These are phyloP conservation scores for Ceratobasidium sp. DNA, from an alignment of 1,284 basidiomycete species.

Conservation along the genomic window DNA sequence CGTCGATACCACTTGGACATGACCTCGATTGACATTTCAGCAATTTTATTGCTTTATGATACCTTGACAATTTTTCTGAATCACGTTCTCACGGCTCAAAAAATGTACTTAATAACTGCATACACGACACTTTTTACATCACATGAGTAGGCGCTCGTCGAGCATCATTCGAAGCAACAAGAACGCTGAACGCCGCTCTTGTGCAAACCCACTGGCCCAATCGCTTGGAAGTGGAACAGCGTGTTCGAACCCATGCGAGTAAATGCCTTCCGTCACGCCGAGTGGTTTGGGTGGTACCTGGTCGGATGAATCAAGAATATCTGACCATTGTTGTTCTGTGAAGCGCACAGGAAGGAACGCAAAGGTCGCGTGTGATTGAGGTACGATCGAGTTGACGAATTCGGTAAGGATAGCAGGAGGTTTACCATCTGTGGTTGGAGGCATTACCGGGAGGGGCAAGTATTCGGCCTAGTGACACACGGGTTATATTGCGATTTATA, in stretches of 20 bases:
- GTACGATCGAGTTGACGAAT: constrained; percentile 31
- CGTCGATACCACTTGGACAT: not conserved
- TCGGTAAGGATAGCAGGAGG: constrained; percentile 30
- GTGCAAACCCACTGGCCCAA: constrained; percentile 27
- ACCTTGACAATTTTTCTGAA: constrained; percentile 10
- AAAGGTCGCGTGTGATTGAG: constrained; percentile 21
- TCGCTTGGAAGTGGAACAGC: constrained; percentile 13
- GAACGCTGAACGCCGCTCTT: constrained; percentile 33
- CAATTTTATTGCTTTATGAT: constrained; percentile 21
- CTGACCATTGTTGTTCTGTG: constrained; percentile 34
- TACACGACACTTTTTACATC: constrained; percentile 13
- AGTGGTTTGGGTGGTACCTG: not conserved
- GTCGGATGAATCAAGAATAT: constrained; percentile 4
- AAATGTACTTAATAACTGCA: constrained; percentile 29
- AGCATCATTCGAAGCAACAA: constrained; percentile 30
- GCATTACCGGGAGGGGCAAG: constrained; percentile 12
- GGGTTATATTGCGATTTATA: not conserved
- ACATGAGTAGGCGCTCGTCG: constrained; percentile 24
- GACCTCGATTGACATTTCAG: constrained; percentile 3
- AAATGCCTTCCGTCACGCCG: not conserved
- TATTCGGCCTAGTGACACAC: constrained; percentile 13
- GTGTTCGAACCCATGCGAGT: constrained; percentile 31
- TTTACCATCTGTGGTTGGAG: constrained; percentile 21
- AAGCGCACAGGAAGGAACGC: constrained; percentile 9
- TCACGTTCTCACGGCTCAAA: not conserved